Percentiles rank a stretch among this genome's conserved stretches.
Conservation (phyloP, 2,329 filamentous ascomycete species). For the Mycosphaerella arachidis region DNA sequence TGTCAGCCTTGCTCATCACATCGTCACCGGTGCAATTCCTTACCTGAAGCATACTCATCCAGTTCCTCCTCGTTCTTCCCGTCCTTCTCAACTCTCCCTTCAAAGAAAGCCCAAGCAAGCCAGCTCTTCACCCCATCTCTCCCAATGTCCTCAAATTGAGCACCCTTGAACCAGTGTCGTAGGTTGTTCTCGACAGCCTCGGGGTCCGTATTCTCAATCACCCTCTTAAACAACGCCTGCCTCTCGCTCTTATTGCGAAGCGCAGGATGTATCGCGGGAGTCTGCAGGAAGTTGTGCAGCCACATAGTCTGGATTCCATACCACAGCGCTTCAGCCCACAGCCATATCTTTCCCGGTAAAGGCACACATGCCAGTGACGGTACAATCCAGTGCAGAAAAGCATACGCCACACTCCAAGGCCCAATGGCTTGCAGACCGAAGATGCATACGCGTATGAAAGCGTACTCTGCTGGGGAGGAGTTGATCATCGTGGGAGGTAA, state of each 20-base stretch:
- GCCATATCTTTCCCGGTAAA: conserved; percentile 7
- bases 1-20: not conserved
- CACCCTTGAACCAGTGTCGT: conserved; percentile 60
- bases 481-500: conserved; percentile 17
- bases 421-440: conserved; percentile 10
- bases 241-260: conserved; percentile 46
- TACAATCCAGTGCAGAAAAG: conserved; percentile 1
- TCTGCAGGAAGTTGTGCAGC: conserved; percentile 48
- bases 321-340: conserved; percentile 10
- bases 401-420: conserved; percentile 7
- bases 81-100: conserved; percentile 57
- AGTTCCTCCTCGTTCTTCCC: conserved; percentile 52
- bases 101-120: conserved; percentile 60
- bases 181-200: conserved; percentile 53
- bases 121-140: conserved; percentile 64
- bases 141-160: conserved; percentile 54
- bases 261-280: conserved; percentile 48
- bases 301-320: conserved; percentile 35
- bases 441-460: conserved; percentile 20
- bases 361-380: not conserved
- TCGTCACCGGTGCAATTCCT: not conserved
- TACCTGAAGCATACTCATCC: conserved; percentile 47
- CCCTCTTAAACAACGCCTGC: conserved; percentile 52
- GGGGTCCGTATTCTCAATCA: conserved; percentile 48
- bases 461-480: conserved; percentile 10